A percentile compares a stretch with the other conserved stretches of the same genome.
Conservation (phyloP, 768 basidiomycete species). For the Termitomyces bulborhizus region DNA sequence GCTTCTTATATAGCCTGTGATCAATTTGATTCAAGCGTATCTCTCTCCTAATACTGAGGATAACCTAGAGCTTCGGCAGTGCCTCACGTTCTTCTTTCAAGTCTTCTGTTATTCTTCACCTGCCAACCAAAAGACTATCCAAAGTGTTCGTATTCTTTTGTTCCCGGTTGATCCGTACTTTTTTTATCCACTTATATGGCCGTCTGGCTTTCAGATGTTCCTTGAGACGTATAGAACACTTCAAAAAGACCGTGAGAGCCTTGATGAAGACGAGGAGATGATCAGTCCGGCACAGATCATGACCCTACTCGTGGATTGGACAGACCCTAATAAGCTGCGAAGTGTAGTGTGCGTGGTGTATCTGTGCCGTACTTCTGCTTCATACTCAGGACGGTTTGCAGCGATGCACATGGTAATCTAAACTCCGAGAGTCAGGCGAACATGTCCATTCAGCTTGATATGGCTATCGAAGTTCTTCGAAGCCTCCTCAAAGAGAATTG, state of each 20-base stretch:
- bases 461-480: constrained; percentile 43
- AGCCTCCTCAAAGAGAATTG: constrained; percentile 38
- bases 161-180: background rate
- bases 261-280: constrained; percentile 56
- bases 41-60: constrained; percentile 74
- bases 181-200: background rate
- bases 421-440: constrained; percentile 22
- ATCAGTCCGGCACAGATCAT: constrained; percentile 50
- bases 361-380: background rate
- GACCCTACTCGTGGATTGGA: constrained; percentile 69
- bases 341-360: constrained; percentile 16
- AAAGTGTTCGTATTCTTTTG: constrained; percentile 35
- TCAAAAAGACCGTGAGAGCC: constrained; percentile 37
- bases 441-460: constrained; percentile 37
- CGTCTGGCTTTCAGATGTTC: constrained; percentile 42
- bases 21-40: constrained; percentile 44
- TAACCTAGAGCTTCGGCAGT: constrained; percentile 84
- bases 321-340: constrained; percentile 59
- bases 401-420: constrained; percentile 15
- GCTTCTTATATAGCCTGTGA: constrained; percentile 36
- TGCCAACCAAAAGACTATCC: constrained; percentile 69
- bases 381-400: constrained; percentile 3
- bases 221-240: constrained; percentile 45
- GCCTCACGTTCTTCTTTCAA: constrained; percentile 80
- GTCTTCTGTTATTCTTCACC: constrained; percentile 80